Evolutionary conservation across 176 grass and related monocot genomes (phyloP), one percentile per base, ranked within the genome.

Genomic region (Cenchrus purpureus): DNA sequence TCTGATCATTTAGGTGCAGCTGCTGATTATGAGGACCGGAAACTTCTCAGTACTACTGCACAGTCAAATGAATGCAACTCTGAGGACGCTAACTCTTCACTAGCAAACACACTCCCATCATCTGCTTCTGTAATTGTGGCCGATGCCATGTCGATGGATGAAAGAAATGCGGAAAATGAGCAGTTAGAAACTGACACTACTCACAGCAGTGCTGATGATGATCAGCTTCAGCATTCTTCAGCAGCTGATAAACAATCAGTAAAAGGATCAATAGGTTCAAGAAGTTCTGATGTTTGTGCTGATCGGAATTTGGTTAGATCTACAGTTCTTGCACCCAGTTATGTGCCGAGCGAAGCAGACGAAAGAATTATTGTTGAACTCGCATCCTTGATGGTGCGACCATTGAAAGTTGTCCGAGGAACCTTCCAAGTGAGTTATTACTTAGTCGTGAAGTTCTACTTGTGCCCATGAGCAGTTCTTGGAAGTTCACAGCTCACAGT

Each of bases 361-460:
- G 97, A 98, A 86, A 92, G 93, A 90, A 95, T 98, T 92, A 90
- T 95, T 73, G 44, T 93, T 79, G 97, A 98, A 86, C 90, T 98
- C 82, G 81, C 97, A 83, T 93, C 97, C 5, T 85, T 95, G 74
- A 98, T 98, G 89, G 93, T 98, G 74, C 86, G 97, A 5, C 97
- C 93, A 52, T 83, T 98, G 90, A 95, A 98, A 84, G 97, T 98
- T 92, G 91, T 95, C 19, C 78, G 31, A 64, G 97, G 97, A 88
- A 95, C 82, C 49, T 98, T 98, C 83, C 97, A 98, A 92, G 97
- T 95, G 87, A 90, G 94, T 82, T 82, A 53, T 59, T 85, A 49
- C 32, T 28, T 63, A 51, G 14, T 71, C 55, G 17, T 45, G 43
- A 84, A 80, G 51, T 80, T 80, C 8, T 40, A 79, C 50, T 61